Conservation (phyloP, 371 early-diverging fungal genomes). For the Coemansia linderi region DNA sequence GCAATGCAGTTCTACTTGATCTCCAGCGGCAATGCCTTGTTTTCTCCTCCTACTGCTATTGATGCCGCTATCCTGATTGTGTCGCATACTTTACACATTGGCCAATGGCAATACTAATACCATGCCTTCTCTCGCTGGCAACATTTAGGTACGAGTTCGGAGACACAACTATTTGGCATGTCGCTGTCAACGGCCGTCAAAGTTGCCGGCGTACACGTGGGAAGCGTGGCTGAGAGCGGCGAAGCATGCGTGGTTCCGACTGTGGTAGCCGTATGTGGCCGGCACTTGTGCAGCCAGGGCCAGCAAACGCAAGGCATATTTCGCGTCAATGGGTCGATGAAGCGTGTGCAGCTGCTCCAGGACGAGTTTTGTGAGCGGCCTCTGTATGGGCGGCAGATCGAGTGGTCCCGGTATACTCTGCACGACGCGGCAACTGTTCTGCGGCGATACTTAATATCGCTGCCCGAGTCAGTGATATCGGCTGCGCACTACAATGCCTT, state of each 20-base stretch:
- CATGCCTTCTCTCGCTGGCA: slow-evolving; percentile 1
- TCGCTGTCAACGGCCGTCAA: slow-evolving; percentile 33
- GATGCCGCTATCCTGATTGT: background rate
- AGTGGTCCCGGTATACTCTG: slow-evolving; percentile 50
- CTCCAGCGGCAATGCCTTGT: background rate
- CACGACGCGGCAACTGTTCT: slow-evolving; percentile 55
- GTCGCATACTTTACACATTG: background rate
- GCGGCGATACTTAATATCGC: slow-evolving; percentile 51
- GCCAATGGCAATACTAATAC: background rate
- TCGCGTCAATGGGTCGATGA: slow-evolving; percentile 54
- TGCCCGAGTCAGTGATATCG: slow-evolving; percentile 54
- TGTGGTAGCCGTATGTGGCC: slow-evolving; percentile 47
- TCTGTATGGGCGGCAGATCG: slow-evolving; percentile 32
- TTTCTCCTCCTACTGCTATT: background rate
- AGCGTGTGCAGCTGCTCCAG: slow-evolving; percentile 53
- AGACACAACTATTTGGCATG: slow-evolving; percentile 41
- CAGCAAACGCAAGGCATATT: slow-evolving; percentile 53
- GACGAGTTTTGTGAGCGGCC: slow-evolving; percentile 44
- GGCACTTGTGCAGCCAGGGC: slow-evolving; percentile 45
- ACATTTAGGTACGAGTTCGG: slow-evolving; percentile 22
- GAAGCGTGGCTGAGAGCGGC: slow-evolving; percentile 20
- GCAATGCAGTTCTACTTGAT: background rate
- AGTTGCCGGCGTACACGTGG: slow-evolving; percentile 46
- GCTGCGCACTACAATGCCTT: slow-evolving; percentile 45
- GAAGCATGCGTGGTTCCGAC: slow-evolving; percentile 42